Conservation (phyloP, 371 early-diverging fungal genomes). For the Apophysomyces elegans region DNA sequence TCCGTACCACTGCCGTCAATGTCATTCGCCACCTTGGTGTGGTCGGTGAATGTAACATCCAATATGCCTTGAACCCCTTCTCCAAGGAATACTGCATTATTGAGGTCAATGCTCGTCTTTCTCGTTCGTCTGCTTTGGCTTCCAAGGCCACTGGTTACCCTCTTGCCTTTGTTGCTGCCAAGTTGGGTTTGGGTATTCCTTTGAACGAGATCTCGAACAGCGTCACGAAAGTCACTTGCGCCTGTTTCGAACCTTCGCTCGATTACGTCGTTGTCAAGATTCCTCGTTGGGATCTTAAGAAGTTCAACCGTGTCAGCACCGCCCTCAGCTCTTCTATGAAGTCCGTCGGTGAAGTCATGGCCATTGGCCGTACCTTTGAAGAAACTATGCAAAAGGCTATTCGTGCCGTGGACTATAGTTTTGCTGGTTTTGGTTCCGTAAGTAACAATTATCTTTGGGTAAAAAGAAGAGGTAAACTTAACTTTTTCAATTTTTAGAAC, state of each 20-base stretch:
- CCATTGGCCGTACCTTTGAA: constrained; percentile 94
- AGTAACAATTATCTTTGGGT: constrained; percentile 5
- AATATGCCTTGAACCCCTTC: constrained; percentile 95
- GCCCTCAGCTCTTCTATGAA: constrained; percentile 93
- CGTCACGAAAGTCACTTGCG: constrained; percentile 93
- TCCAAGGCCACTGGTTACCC: constrained; percentile 98
- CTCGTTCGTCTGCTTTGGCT: constrained; percentile 90
- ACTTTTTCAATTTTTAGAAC: constrained; percentile 41
- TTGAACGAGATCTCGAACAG: constrained; percentile 87
- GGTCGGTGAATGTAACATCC: constrained; percentile 97
- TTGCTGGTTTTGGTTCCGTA: constrained; percentile 80
- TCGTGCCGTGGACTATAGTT: constrained; percentile 87
- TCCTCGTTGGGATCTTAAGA: constrained; percentile 96
- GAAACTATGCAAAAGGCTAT: constrained; percentile 96
- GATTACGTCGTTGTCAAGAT: constrained; percentile 96
- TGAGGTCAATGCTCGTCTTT: constrained; percentile 96
- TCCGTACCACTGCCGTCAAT: constrained; percentile 86
- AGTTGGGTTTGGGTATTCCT: constrained; percentile 91
- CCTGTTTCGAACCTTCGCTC: constrained; percentile 94
- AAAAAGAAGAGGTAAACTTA: neutral
- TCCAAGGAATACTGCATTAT: constrained; percentile 94
- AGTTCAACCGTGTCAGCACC: constrained; percentile 90
- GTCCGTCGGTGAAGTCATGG: constrained; percentile 96
- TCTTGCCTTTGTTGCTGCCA: constrained; percentile 97
- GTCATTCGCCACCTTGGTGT: constrained; percentile 90